Base-by-base conservation (phyloP, 257 asterid genomes). In the Pogostemon cablin region DNA sequence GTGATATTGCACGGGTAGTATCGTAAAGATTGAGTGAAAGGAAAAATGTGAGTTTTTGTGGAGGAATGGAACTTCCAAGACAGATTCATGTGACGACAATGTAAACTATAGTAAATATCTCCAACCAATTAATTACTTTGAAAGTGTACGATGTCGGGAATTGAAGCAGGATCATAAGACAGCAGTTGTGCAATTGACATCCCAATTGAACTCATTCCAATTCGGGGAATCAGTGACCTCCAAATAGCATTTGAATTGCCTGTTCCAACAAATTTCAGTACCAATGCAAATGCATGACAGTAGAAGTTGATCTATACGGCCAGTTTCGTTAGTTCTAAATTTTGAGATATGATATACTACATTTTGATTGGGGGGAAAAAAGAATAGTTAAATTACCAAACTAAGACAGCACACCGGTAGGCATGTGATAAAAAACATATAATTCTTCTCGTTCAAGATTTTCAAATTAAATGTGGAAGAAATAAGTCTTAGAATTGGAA, bases 151-250 rank as follows among this genome's bases (percentile, higher is more conserved):
- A 91, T 87, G 65, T 86, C 88, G 73, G 80, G 83, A 68, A 73
- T 43, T 55, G 97, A 73, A 75, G 85, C 80, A 52, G 82, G 72
- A 72, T 76, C 82, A 69, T 82, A 86, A 40, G 90, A 80, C 74
- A 91, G 83, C 73, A 91, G 81, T 67, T 91, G 93, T 52, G 79
- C 75, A 42, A 91, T 75, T 42, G 96, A 81, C 78, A 81, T 76
- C 76, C 98, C 98, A 41, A 89, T 90, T 3, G 91, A 86, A 82
- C 93, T 89, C 98, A 89, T 87, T 67, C 98, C 98, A 15, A 86
- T 69, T 70, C 69, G 78, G 68, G 84, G 65, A 38, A 68, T 83
- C 58, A 40, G 65, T 78, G 76, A 38, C 73, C 83, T 69, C 67
- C 74, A 72, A 25, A 49, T 75, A 32, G 73, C 58, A 56, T 72